Base-by-base conservation (phyloP, 768 basidiomycete species). In the Boletus sp. region DNA sequence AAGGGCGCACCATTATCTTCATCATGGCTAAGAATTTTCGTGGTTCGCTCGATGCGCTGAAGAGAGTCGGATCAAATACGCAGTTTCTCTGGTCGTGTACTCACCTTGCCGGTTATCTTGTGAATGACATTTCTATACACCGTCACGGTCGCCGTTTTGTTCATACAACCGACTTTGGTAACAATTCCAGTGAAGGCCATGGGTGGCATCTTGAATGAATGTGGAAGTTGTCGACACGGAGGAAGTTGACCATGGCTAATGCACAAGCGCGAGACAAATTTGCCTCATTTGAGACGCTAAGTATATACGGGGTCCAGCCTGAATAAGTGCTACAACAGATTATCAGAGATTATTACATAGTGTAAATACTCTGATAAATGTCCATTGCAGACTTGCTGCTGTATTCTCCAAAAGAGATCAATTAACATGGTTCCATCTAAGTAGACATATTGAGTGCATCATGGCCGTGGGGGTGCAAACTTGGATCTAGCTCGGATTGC, bases 91-190 rank as follows among this genome's bases (percentile, higher is more conserved):
- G 50, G 28, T 44, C 15, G 24, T 7, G 10, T 18, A 68, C 78
- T 62, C 61, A 91, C 91, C 80, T 93, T 93, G 63, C 87, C 85
- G 5, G 90, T 92, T 47, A 82, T 66, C 58, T 82, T 81, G 66
- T 93, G 90, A n/a, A 83, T 72, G 39, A 88, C 78, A 77, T 79
- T 83, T 55, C 91, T 82, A 24, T 87, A 84, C 8, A 93, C 90
- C 1, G 88, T 86, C 47, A 93, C 90, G 0, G 92, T 93, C 14
- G 81, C 91, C 0, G 91, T 93, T 69, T 92, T 92, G 53, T 85
- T 78, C 90, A 93, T 93, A 62, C 78, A 83, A 9, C 92, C 90
- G 20, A 82, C 87, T 71, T 90, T 92, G 33, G 89, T 87, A 18
- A 93, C 92, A 39, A 84, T 64, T 17, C 91, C 91, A 24, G 78